Conservation (phyloP, 257 asterid genomes). For the Fraxinus cuspidata region DNA sequence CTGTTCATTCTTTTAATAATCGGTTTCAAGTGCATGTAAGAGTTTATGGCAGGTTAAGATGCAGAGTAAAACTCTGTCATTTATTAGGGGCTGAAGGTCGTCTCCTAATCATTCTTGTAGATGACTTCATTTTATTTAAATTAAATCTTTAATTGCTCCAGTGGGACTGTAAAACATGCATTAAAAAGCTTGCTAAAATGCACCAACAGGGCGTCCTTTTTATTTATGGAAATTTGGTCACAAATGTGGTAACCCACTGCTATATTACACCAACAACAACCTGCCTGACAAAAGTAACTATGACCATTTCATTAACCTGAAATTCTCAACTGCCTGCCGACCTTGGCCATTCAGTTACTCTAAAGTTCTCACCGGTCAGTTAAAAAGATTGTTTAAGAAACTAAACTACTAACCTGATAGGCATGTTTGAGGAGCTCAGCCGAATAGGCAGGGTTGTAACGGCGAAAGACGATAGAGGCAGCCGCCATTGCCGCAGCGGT, state of each 20-base stretch:
- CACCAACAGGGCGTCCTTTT: background rate
- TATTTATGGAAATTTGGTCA: background rate
- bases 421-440: constrained; percentile 10
- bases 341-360: background rate
- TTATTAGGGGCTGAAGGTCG: background rate
- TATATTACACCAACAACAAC: background rate
- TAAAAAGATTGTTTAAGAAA: background rate
- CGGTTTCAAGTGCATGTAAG: background rate
- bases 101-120: too few relatives aligned
- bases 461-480: constrained; percentile 26
- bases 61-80: background rate
- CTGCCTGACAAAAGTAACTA: background rate
- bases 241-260: background rate
- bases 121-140: too few relatives aligned
- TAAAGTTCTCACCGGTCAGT: background rate
- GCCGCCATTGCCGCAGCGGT: constrained; percentile 40
- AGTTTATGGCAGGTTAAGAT: too few relatives aligned
- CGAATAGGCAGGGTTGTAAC: constrained; percentile 7
- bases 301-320: background rate
- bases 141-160: background rate
- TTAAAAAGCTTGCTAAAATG: background rate
- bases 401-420: background rate
- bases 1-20: too few relatives aligned
- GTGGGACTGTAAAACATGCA: background rate
- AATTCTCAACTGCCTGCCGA: background rate